Percentiles rank a stretch among this genome's conserved stretches.
Conservation (phyloP, 2,329 filamentous ascomycete genomes). For the Nigrospora osmanthi region DNA sequence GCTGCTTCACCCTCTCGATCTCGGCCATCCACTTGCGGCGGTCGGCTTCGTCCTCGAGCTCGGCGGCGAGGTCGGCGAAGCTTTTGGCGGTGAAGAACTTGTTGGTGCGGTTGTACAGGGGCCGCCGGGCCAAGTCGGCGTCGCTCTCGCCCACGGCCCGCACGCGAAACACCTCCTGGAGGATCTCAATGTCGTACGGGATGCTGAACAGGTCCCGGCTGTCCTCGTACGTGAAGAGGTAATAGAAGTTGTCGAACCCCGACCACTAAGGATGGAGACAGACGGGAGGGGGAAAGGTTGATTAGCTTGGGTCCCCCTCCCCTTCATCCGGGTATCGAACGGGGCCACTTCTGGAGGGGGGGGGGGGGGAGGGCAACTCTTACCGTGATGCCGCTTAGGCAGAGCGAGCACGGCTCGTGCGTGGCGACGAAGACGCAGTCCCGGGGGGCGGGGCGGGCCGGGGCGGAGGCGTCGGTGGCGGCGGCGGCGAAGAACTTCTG, state of each 20-base stretch:
- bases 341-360: no score
- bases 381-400: slow-evolving; percentile 43
- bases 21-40: slow-evolving; percentile 26
- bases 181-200: slow-evolving; percentile 49
- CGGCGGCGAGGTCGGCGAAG: slow-evolving; percentile 29
- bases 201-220: slow-evolving; percentile 47
- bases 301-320: no score
- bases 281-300: no score
- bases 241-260: slow-evolving; percentile 48
- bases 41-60: slow-evolving; percentile 25
- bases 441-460: slow-evolving; percentile 28
- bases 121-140: slow-evolving; percentile 26
- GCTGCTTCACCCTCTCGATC: slow-evolving; percentile 36
- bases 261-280: slow-evolving; percentile 28
- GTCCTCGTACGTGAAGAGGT: slow-evolving; percentile 52
- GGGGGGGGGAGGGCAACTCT: no score
- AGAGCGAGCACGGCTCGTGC: slow-evolving; percentile 51
- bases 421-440: slow-evolving; percentile 52
- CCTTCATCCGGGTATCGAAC: no score
- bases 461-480: slow-evolving; percentile 22
- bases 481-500: slow-evolving; percentile 50
- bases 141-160: slow-evolving; percentile 26
- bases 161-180: slow-evolving; percentile 47
- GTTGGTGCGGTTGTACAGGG: slow-evolving; percentile 47
- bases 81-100: slow-evolving; percentile 44